A percentile compares a stretch with the other conserved stretches of the same genome.
phyloP scores from a whole-genome alignment of 495 filamentous ascomycete species.

The Bombardia bombarda region DNA sequence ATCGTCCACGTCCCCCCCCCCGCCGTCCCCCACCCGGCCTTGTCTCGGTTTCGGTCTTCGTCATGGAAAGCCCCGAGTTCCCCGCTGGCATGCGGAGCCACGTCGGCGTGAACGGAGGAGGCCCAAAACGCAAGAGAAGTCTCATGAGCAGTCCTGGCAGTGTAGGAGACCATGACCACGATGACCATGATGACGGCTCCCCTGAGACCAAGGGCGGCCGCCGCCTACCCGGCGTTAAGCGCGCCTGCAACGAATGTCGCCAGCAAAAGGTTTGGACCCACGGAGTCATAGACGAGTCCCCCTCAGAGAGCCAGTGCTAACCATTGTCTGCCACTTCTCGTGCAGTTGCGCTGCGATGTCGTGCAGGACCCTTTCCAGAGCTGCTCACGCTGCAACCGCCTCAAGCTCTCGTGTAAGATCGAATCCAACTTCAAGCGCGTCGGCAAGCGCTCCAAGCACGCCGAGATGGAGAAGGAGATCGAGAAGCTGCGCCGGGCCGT shows the following conservation, averaged over 20 bases:
- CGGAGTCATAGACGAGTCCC: conserved; percentile 18
- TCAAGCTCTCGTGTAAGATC: conserved; percentile 84
- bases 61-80: conserved; percentile 28
- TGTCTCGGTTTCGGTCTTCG: background rate
- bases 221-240: conserved; percentile 60
- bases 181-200: conserved; percentile 44
- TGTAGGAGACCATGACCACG: conserved; percentile 46
- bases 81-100: conserved; percentile 34
- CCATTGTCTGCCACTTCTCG: background rate
- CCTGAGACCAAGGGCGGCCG: conserved; percentile 24
- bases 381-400: conserved; percentile 77
- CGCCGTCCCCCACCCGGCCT: background rate
- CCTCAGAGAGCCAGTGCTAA: conserved; percentile 8
- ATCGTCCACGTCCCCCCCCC: background rate
- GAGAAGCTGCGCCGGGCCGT: conserved; percentile 45
- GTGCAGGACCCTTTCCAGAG: conserved; percentile 73
- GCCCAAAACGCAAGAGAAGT: conserved; percentile 42
- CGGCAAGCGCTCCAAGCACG: conserved; percentile 83
- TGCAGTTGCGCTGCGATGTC: conserved; percentile 77
- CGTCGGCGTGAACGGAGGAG: conserved; percentile 22
- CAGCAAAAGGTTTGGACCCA: conserved; percentile 73
- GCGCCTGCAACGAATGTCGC: conserved; percentile 90
- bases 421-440: conserved; percentile 91
- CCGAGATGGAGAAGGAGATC: conserved; percentile 87
- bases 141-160: conserved; percentile 58